Evolutionary conservation across 2,329 filamentous ascomycete species (phyloP).

Genomic region (Aureobasidium sp.): DNA sequence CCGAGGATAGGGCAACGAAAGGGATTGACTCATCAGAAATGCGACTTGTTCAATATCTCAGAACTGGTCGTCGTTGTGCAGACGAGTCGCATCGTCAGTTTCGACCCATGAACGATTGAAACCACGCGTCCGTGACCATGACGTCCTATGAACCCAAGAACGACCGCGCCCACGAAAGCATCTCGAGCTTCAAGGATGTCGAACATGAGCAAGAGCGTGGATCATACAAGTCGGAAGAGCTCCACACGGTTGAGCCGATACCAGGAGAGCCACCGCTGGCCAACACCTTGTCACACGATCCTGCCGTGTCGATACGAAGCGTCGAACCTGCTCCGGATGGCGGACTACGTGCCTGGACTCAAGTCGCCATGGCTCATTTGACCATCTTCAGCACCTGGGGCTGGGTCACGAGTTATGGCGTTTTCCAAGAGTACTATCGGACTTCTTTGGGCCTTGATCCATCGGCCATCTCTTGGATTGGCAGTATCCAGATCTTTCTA

Average conservation of each 20-base stretch:
- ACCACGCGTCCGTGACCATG: neutral
- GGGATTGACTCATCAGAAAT: neutral
- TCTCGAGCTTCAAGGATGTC: neutral
- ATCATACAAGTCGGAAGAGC: neutral
- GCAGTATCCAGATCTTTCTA: constrained; percentile 20
- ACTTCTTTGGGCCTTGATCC: constrained; percentile 24
- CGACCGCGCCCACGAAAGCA: neutral
- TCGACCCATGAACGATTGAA: neutral
- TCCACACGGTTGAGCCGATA: neutral
- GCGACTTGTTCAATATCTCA: neutral
- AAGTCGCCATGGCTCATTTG: constrained; percentile 30
- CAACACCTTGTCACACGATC: neutral
- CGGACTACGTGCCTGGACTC: constrained; percentile 33
- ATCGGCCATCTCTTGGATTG: constrained; percentile 31
- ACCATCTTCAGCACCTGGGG: constrained; percentile 29
- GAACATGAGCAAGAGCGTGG: neutral
- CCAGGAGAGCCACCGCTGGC: neutral
- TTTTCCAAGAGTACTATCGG: constrained; percentile 43
- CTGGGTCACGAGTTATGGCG: constrained; percentile 37
- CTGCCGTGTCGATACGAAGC: neutral
- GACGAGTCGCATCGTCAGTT: neutral
- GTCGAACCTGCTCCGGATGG: constrained; percentile 34
- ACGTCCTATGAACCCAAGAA: constrained; percentile 3
- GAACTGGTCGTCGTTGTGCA: neutral
- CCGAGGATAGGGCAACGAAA: neutral